These are phyloP conservation scores for Bondarzewia mesenterica DNA, from an alignment of 1,284 basidiomycete genomes.

Conservation along the genomic window DNA sequence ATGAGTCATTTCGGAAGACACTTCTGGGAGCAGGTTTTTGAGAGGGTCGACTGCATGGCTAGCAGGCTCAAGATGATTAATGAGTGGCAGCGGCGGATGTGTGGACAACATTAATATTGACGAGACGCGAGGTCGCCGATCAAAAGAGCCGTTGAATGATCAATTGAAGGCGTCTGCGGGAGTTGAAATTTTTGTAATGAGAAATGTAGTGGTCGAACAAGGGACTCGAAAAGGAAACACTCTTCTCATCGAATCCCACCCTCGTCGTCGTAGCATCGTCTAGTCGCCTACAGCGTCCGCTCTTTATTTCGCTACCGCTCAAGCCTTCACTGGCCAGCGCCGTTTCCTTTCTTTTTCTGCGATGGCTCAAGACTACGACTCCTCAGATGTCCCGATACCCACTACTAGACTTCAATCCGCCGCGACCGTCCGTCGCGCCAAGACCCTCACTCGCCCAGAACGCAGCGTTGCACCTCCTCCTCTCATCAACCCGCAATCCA, in stretches of 20 bases:
- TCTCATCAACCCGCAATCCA: slow-evolving; percentile 72
- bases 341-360: slow-evolving; percentile 4
- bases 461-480: slow-evolving; percentile 89
- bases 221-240: not conserved
- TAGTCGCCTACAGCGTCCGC: not conserved
- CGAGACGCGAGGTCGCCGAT: not conserved
- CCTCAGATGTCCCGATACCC: slow-evolving; percentile 60
- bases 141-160: not conserved
- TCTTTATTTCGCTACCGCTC: slow-evolving; percentile 3
- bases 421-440: slow-evolving; percentile 69
- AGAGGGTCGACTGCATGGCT: no score
- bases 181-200: no score
- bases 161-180: not conserved
- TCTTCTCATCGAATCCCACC: not conserved
- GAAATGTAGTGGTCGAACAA: no score
- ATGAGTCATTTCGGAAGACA: slow-evolving; percentile 7
- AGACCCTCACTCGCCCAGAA: slow-evolving; percentile 95
- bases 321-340: slow-evolving; percentile 10
- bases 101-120: not conserved
- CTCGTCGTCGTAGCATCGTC: not conserved
- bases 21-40: not conserved
- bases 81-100: not conserved
- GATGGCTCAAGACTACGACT: slow-evolving; percentile 29
- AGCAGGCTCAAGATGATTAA: no score
- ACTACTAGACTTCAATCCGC: slow-evolving; percentile 50